Evolutionary conservation across 108 stramenopile genomes (phyloP).

Genomic region (Pseudonitzschia delicatissima): DNA sequence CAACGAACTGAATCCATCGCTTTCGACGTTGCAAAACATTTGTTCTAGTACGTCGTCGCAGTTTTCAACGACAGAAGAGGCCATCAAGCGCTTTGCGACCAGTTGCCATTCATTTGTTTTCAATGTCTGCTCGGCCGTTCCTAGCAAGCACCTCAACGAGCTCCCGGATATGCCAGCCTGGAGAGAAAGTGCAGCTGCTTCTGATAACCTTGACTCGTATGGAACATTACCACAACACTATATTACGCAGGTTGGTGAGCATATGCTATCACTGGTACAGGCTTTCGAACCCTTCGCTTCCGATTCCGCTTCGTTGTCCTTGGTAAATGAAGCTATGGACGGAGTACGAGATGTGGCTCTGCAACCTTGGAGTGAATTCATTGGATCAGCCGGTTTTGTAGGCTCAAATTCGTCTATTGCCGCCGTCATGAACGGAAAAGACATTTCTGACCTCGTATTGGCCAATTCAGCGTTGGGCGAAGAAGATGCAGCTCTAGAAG

Average conservation of each 20-base stretch:
- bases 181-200: slow-evolving; percentile 45
- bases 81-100: slow-evolving; percentile 47
- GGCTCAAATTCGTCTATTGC: slow-evolving; percentile 31
- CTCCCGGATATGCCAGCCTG: slow-evolving; percentile 70
- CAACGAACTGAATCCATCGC: slow-evolving; percentile 20
- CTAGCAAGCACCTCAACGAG: slow-evolving; percentile 52
- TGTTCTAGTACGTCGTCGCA: slow-evolving; percentile 25
- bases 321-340: slow-evolving; percentile 81
- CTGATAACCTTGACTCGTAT: slow-evolving; percentile 54
- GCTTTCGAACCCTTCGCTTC: slow-evolving; percentile 86
- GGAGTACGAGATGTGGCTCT: slow-evolving; percentile 64
- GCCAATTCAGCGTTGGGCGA: slow-evolving; percentile 33
- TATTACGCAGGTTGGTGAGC: slow-evolving; percentile 84
- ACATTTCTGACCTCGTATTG: slow-evolving; percentile 40
- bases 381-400: slow-evolving; percentile 52
- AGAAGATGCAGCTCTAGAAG: slow-evolving; percentile 56
- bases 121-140: slow-evolving; percentile 79
- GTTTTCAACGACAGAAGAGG: slow-evolving; percentile 53
- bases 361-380: slow-evolving; percentile 77
- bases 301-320: slow-evolving; percentile 53
- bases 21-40: slow-evolving; percentile 44
- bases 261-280: slow-evolving; percentile 83
- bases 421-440: slow-evolving; percentile 63
- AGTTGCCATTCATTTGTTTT: slow-evolving; percentile 77
- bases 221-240: slow-evolving; percentile 80